Percentiles rank a stretch among this genome's conserved stretches.
Conservation (phyloP, 768 basidiomycete species). For the Amylocystis lapponica region DNA sequence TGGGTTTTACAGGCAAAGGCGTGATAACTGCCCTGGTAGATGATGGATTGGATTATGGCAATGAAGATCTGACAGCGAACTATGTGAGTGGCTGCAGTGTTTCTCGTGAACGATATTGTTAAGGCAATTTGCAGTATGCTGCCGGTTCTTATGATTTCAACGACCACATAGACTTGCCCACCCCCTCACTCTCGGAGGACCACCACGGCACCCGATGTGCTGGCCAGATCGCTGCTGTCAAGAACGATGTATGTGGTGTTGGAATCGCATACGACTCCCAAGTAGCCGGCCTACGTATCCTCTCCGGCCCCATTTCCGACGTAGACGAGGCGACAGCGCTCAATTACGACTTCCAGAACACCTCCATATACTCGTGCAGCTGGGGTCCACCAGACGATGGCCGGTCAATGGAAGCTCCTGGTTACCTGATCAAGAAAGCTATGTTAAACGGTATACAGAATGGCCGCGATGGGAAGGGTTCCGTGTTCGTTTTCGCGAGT, state of each 20-base stretch:
- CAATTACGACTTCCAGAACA: conserved; percentile 90
- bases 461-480: conserved; percentile 86
- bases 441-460: conserved; percentile 91
- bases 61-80: conserved; percentile 81
- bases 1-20: conserved; percentile 83
- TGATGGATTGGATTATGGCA: conserved; percentile 90
- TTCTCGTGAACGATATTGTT: not conserved
- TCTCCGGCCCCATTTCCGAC: conserved; percentile 92
- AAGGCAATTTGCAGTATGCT: conserved; percentile 49
- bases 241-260: conserved; percentile 90
- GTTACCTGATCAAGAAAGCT: conserved; percentile 86
- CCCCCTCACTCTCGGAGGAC: conserved; percentile 84
- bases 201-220: conserved; percentile 98
- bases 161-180: conserved; percentile 82
- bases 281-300: conserved; percentile 90
- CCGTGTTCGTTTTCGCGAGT: conserved; percentile 94
- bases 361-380: conserved; percentile 91
- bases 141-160: conserved; percentile 95
- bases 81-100: conserved; percentile 65
- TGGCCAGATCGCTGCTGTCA: conserved; percentile 90
- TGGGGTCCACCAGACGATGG: conserved; percentile 99
- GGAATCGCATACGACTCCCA: conserved; percentile 91
- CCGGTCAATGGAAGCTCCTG: conserved; percentile 89
- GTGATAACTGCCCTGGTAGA: conserved; percentile 88
- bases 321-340: conserved; percentile 92